Percentiles rank a stretch among this genome's conserved stretches.
phyloP scores from a whole-genome alignment of 495 filamentous ascomycete genomes.

The Trichodelitschia bisporula region DNA sequence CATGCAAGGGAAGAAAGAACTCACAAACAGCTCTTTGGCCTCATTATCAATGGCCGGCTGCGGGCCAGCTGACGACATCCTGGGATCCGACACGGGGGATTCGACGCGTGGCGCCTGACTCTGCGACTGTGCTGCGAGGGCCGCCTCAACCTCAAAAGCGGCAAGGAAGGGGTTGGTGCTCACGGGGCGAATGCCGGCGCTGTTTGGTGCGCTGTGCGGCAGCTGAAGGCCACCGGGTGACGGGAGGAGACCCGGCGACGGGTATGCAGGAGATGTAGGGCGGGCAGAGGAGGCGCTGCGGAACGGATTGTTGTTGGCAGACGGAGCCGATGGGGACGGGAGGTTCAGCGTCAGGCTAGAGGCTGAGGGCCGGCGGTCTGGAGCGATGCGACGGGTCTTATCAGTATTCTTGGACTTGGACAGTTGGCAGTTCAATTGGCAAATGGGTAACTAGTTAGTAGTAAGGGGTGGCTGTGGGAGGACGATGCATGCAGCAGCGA shows the following conservation, averaged over 20 bases:
- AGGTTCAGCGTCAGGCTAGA: slow-evolving; percentile 13
- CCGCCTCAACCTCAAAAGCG: slow-evolving; percentile 25
- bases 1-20: slow-evolving; percentile 15
- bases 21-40: slow-evolving; percentile 76
- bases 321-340: too few relatives aligned
- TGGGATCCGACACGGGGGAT: too few relatives aligned
- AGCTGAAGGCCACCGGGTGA: slow-evolving; percentile 3
- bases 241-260: slow-evolving; percentile 10
- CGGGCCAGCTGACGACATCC: too few relatives aligned
- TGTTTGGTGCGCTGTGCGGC: too few relatives aligned
- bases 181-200: slow-evolving; percentile 33
- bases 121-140: slow-evolving; percentile 5
- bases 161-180: slow-evolving; percentile 90
- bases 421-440: too few relatives aligned
- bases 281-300: too few relatives aligned
- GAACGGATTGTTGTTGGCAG: slow-evolving; percentile 99
- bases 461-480: too few relatives aligned
- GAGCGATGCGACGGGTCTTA: too few relatives aligned
- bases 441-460: too few relatives aligned
- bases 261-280: slow-evolving; percentile 37
- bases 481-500: too few relatives aligned
- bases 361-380: slow-evolving; percentile 11
- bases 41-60: slow-evolving; percentile 30
- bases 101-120: too few relatives aligned
- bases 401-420: too few relatives aligned